Base-by-base conservation (phyloP, 495 filamentous ascomycete species). In the Podospora appendiculata region DNA sequence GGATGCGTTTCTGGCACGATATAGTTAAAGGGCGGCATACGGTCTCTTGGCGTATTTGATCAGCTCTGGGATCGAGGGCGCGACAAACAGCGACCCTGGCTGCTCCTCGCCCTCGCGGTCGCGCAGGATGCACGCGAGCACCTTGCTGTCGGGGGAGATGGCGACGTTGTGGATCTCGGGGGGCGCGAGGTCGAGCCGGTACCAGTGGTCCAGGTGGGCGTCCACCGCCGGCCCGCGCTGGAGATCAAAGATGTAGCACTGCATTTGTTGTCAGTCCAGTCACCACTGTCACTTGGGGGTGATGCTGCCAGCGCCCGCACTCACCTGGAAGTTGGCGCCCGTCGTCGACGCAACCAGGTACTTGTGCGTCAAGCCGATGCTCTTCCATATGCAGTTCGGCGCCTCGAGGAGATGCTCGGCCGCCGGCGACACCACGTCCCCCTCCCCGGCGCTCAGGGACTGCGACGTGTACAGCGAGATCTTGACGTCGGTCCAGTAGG, bases 401-500 rank as follows among this genome's bases (percentile, higher is more conserved):
- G 50, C 40, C 7, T 46, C 42, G 7, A 53, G 38, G 10, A 19
- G 7, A 13, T 48, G 40, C 11, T 55, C 32, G 1, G 58, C 47
- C 13, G 52, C 51, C 5, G 34, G 44, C 1, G 51, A 44, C 1
- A 46, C 41, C n/a, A n/a, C 34, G 6, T 34, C 38, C n/a, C 39
- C 50, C 7, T 51, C 45, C 17, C 43, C 32, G 3, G 46, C 39
- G 12, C 40, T 45, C 32, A 65, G 52, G 2, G 59, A 66, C 7
- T 61, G 55, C 11, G 56, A 52, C 8, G 60, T 66, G 47, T 66
- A 70, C 10, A 70, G 41, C 9, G 38, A 54, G 11, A 70, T 61
- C 17, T 58, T 56, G 9, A 32, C 54, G 14, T 63, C 58, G 8
- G 54, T 65, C 68, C 68, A 70, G 50, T 66, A 65, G 12, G 61